Conservation (phyloP, 768 basidiomycete genomes). For the Lactarius trivialis region DNA sequence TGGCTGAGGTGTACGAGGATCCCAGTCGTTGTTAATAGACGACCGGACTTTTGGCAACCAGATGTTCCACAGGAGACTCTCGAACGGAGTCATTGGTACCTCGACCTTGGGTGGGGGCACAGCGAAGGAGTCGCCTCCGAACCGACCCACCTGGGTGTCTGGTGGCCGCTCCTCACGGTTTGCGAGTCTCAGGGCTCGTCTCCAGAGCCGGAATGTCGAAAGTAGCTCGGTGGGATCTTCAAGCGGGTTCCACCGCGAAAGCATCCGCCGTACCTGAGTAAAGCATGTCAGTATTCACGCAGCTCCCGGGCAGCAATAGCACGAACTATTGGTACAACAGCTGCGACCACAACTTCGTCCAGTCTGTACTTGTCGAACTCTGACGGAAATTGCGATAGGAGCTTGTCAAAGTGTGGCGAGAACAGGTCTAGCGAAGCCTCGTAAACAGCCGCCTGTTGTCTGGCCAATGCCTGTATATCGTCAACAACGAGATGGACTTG, state of each 20-base stretch:
- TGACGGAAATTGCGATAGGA: constrained; percentile 58
- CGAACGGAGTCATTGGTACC: constrained; percentile 87
- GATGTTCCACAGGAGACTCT: constrained; percentile 87
- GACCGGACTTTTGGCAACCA: constrained; percentile 97
- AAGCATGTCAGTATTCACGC: background rate
- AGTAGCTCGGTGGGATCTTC: constrained; percentile 62
- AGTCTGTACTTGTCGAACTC: constrained; percentile 77
- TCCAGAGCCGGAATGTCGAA: constrained; percentile 64
- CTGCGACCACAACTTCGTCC: constrained; percentile 91
- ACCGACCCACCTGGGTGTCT: constrained; percentile 46
- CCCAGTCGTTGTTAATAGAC: constrained; percentile 93
- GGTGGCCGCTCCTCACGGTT: constrained; percentile 36
- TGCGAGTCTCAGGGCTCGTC: constrained; percentile 56
- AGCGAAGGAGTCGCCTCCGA: constrained; percentile 41
- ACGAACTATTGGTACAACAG: constrained; percentile 71
- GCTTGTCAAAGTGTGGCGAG: constrained; percentile 60
- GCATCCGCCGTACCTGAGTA: constrained; percentile 57
- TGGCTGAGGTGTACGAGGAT: constrained; percentile 60
- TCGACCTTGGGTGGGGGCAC: constrained; percentile 35
- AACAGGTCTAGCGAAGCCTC: constrained; percentile 72
- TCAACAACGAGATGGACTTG: constrained; percentile 69
- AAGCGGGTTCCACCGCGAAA: constrained; percentile 78
- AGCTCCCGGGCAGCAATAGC: background rate
- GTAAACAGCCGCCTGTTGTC: constrained; percentile 56
- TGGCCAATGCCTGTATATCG: constrained; percentile 59